Evolutionary conservation across 2,329 filamentous ascomycete genomes (phyloP).

Genomic region (Macrophomina tecta): DNA sequence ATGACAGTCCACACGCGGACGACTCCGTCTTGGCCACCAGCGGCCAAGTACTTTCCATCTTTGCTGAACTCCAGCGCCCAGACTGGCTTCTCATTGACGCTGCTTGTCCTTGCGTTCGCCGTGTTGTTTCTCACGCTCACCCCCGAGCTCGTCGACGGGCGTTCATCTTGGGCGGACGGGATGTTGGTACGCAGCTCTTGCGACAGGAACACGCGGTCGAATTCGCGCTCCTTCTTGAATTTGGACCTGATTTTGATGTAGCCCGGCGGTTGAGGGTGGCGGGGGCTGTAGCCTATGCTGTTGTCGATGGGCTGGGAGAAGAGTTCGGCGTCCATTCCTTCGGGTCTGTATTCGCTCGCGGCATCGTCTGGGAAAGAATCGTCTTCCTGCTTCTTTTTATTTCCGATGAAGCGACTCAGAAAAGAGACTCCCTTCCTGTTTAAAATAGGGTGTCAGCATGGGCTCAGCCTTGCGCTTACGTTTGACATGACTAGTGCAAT

Average conservation of each 20-base stretch:
- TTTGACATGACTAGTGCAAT: conserved; percentile 26
- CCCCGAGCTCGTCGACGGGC: conserved; percentile 32
- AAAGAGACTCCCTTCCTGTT: conserved; percentile 86
- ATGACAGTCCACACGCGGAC: conserved; percentile 91
- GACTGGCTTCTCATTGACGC: conserved; percentile 65
- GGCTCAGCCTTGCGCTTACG: conserved; percentile 26
- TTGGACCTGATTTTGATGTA: conserved; percentile 87
- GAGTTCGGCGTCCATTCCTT: conserved; percentile 82
- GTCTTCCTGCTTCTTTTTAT: conserved; percentile 69
- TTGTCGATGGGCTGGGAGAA: conserved; percentile 78
- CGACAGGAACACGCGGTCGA: conserved; percentile 87
- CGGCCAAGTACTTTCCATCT: conserved; percentile 88
- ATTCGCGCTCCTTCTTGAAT: conserved; percentile 81
- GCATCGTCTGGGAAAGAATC: conserved; percentile 42
- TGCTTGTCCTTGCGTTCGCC: conserved; percentile 2
- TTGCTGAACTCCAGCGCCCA: conserved; percentile 94
- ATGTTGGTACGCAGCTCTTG: conserved; percentile 79
- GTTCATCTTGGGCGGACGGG: conserved; percentile 37
- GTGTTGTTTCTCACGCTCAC: neutral
- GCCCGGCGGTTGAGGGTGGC: conserved; percentile 84
- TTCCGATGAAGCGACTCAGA: conserved; percentile 80
- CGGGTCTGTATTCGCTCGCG: conserved; percentile 65
- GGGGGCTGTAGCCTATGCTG: conserved; percentile 74
- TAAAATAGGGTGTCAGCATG: conserved; percentile 26
- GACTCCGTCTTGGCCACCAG: conserved; percentile 86